These are phyloP conservation scores for Ammopiptanthus mongolicus DNA, from an alignment of 306 rosid genomes.

Conservation along the genomic window DNA sequence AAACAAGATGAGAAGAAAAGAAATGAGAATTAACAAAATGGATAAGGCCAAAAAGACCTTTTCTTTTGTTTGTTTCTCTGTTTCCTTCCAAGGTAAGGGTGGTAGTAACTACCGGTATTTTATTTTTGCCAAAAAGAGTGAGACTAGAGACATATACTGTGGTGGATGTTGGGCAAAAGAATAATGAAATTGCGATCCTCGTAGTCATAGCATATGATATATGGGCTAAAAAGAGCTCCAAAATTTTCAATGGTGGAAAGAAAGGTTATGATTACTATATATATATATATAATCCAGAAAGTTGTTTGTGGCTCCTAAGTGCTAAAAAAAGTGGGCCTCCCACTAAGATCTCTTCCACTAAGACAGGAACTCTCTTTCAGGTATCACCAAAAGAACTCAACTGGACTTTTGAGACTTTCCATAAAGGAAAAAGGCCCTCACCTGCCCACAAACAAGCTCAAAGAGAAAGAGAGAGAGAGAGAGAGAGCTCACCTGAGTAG, in stretches of 20 bases:
- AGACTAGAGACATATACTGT: not conserved
- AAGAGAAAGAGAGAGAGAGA: no score
- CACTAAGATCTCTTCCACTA: slow-evolving; percentile 3
- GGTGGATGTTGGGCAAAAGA: not conserved
- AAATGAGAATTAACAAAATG: not conserved
- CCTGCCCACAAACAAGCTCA: no score
- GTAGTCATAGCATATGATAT: not conserved
- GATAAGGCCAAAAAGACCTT: not conserved
- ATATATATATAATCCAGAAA: not conserved
- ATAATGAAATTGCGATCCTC: not conserved
- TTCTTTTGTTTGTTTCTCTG: not conserved
- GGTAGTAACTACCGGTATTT: not conserved
- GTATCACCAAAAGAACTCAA: not conserved
- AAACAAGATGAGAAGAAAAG: not conserved
- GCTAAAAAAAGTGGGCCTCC: slow-evolving; percentile 33
- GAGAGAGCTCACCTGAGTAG: slow-evolving; percentile 18
- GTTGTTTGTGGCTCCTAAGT: not conserved
- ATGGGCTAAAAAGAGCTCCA: not conserved
- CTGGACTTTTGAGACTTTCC: not conserved
- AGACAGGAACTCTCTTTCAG: slow-evolving; percentile 1
- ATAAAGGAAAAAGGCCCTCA: not conserved
- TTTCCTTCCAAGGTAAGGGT: not conserved
- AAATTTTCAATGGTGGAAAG: slow-evolving; percentile 11
- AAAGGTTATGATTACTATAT: not conserved
- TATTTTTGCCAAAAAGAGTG: not conserved